Evolutionary conservation across 2,329 filamentous ascomycete species (phyloP).

Genomic region (Fusarium papillatum): DNA sequence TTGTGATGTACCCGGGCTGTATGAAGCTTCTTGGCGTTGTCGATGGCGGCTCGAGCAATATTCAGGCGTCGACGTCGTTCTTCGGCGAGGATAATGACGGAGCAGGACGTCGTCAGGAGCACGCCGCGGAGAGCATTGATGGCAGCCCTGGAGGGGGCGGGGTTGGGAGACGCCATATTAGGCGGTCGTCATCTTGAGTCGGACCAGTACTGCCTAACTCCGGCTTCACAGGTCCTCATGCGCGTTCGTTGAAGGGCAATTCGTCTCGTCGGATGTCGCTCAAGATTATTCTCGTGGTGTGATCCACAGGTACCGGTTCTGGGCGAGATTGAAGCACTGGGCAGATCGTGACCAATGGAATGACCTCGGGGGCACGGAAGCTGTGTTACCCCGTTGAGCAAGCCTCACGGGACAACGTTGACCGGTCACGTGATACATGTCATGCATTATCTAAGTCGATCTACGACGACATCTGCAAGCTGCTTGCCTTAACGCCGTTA

Average conservation of each 20-base stretch:
- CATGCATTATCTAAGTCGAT: neutral
- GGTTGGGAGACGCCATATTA: conserved; percentile 61
- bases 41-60: conserved; percentile 62
- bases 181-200: conserved; percentile 43
- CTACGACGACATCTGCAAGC: neutral
- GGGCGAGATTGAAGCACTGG: conserved; percentile 18
- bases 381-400: neutral
- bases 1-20: conserved; percentile 50
- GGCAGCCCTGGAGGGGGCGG: conserved; percentile 67
- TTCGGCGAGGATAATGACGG: conserved; percentile 67
- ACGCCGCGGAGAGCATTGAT: conserved; percentile 69
- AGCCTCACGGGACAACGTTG: neutral
- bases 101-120: conserved; percentile 69
- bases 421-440: neutral
- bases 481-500: conserved; percentile 25
- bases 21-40: conserved; percentile 67
- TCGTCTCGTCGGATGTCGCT: conserved; percentile 40
- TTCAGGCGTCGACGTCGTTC: conserved; percentile 69
- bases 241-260: conserved; percentile 30
- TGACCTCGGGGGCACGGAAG: conserved; percentile 7
- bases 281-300: conserved; percentile 36
- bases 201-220: conserved; percentile 12
- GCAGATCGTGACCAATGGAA: conserved; percentile 16
- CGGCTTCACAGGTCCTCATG: conserved; percentile 4
- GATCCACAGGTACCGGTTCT: conserved; percentile 27